Evolutionary conservation across 192 early-diverging fungal genomes (phyloP).

Genomic region (Coemansia reversa): DNA sequence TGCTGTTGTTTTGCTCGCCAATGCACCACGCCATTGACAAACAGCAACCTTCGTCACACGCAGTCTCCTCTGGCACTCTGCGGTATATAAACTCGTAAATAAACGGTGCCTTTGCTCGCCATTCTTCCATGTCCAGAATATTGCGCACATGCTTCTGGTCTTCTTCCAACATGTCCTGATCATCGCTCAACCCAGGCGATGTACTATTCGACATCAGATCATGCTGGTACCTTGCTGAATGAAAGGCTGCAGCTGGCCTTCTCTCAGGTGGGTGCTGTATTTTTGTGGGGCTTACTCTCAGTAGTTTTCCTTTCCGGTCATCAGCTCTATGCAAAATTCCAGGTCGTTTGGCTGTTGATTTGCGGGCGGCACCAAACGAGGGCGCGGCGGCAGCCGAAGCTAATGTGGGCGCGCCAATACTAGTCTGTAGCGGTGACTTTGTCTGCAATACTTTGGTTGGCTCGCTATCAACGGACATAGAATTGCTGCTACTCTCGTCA

Average conservation of each 20-base stretch:
- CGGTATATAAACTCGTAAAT: constrained; percentile 41
- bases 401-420: not conserved
- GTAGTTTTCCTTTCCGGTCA: constrained; percentile 6
- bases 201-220: not conserved
- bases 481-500: constrained; percentile 5
- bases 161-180: not conserved
- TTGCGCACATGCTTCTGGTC: constrained; percentile 4
- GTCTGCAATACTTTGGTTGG: not conserved
- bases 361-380: constrained; percentile 5
- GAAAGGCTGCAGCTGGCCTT: not conserved
- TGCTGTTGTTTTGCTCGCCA: not conserved
- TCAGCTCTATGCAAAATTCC: not conserved
- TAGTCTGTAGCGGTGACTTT: not conserved
- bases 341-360: constrained; percentile 8
- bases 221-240: not conserved
- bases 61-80: constrained; percentile 8
- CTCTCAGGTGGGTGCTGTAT: not conserved
- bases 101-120: constrained; percentile 30
- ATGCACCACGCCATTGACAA: constrained; percentile 45
- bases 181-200: not conserved
- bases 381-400: not conserved
- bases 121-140: constrained; percentile 15
- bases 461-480: constrained; percentile 5
- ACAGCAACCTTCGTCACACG: constrained; percentile 6
- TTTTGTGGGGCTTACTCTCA: constrained; percentile 4